Base-by-base conservation (phyloP, 768 basidiomycete genomes). In the Ramaria sp. region DNA sequence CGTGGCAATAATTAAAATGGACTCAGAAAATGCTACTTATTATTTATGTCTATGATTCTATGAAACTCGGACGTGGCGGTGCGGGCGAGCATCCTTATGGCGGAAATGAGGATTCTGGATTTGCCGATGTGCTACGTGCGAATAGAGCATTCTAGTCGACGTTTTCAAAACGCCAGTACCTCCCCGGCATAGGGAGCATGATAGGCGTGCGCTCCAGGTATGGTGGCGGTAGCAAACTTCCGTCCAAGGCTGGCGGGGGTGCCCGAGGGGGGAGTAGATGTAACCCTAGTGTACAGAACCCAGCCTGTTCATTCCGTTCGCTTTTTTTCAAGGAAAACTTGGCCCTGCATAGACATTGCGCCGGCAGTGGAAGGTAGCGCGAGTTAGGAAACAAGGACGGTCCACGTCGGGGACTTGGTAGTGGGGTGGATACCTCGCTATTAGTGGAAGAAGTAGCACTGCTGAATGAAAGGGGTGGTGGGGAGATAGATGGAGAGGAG, bases 141-240 rank as follows among this genome's bases (percentile, higher is more conserved):
- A 24, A 22, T 1, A 49, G 12, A n/a, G 12, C 17, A 49, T 3
- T 30, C 42, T 49, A 57, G 19, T 57, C 46, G 6, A 57, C 13
- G 17, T 45, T 38, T 19, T 49, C 55, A 43, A 57, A 57, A 22
- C 55, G 55, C 55, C 55, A 57, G 55, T 57, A 57, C 37, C 55
- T 27, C 15, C 31, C 33, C 17, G 55, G 55, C 5, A 57, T 47
- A 22, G 55, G 46, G 22, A 57, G 55, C 3, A 34, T 13, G 24
- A 57, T 49, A 20, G 46, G 55, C 17, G 55, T 57, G 34, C 46
- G 55, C 37, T 57, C 55, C 4, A 49, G 55, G 37, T 48, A 57
- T 31, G 55, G 55, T 31, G 55, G 55, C 19, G 48, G 55, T 15
- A 7, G 27, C 33, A 15, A 12, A 39, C 34, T 33, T 24, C 19